phyloP scores from a whole-genome alignment of 768 basidiomycete species.

The Trametopsis cervina region DNA sequence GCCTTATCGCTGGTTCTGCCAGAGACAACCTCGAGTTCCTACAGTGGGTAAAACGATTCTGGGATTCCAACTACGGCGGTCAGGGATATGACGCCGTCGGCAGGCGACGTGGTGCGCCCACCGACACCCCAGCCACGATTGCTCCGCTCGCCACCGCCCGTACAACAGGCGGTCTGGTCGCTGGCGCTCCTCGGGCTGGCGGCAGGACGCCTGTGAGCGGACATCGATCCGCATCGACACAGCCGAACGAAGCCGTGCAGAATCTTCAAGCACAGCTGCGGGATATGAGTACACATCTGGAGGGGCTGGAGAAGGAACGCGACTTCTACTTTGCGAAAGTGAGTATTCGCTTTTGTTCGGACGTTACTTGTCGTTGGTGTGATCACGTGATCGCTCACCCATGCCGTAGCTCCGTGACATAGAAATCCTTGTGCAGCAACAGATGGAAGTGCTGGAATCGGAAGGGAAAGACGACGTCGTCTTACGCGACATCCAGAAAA shows the following conservation, averaged over 20 bases:
- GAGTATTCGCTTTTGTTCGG: slow-evolving; percentile 13
- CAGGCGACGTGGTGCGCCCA: slow-evolving; percentile 69
- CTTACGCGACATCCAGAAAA: slow-evolving; percentile 80
- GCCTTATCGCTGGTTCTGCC: slow-evolving; percentile 6
- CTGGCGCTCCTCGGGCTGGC: slow-evolving; percentile 40
- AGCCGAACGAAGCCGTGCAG: slow-evolving; percentile 60
- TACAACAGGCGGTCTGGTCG: slow-evolving; percentile 23
- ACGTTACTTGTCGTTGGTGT: not conserved
- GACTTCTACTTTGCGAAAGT: slow-evolving; percentile 99
- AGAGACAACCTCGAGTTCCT: slow-evolving; percentile 98
- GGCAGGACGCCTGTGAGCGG: slow-evolving; percentile 71
- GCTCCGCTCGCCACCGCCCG: slow-evolving; percentile 49
- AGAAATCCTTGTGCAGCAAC: slow-evolving; percentile 86
- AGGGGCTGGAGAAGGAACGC: slow-evolving; percentile 92
- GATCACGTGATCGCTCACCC: slow-evolving; percentile 9
- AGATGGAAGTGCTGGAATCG: slow-evolving; percentile 54
- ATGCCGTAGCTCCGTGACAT: slow-evolving; percentile 81
- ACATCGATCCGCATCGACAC: slow-evolving; percentile 57
- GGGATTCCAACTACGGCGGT: slow-evolving; percentile 89
- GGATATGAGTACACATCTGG: slow-evolving; percentile 76
- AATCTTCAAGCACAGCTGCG: slow-evolving; percentile 69
- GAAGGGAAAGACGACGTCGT: slow-evolving; percentile 52
- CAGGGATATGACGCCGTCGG: slow-evolving; percentile 81
- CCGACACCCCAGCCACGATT: slow-evolving; percentile 74
- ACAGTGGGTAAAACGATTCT: slow-evolving; percentile 95